Evolutionary conservation across 208 protist species (phyloP), one percentile per base, ranked within the genome.

Genomic region (Wallacemonas collosoma): DNA sequence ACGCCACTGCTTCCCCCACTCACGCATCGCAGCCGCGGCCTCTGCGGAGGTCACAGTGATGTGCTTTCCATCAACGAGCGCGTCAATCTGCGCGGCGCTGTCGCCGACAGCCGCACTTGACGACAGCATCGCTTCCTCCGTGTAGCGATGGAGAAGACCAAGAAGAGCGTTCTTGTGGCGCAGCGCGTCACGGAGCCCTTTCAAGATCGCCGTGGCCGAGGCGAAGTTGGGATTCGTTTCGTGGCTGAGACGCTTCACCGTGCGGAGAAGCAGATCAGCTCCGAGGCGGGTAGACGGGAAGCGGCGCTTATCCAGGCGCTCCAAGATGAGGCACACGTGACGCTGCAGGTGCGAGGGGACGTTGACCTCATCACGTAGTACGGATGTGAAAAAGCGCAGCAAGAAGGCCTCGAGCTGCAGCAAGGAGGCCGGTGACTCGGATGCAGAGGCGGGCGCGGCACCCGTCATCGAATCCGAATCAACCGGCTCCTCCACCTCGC

Each of bases 331-430:
- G 51, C 93, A 77, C 15, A 72, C 67, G 61, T 93, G 91, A 7
- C 90, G 87, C 45, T 93, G 87, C 3, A 87, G 76, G 68, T 91
- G 88, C 17, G 76, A 26, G 2, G 81, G 73, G 15, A 92, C 72
- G 48, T 92, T 88, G 26, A 60, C 50, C 38, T 83, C 71, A 64
- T 89, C 72, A 9, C 77, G 55, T 26, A 95, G 75, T 0, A 91
- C 50, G 45, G 89, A 79, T 26, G 89, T 72, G 40, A 93, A 70
- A 2, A 82, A 75, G 15, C 80, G 70, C 51, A 64, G 80, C 14
- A 94, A 38, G 64, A 83, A 93, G 17, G 85, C 78, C 60, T 94
- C 87, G 2, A 92, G 58, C 70, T 94, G 89, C 41, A 87, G 54
- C 36, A 81, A 75, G 55, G 79, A 82, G 26, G 80, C 85, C 5